A percentile compares a stretch with the other conserved stretches of the same genome.
These are phyloP conservation scores for Akanthomyces muscarius DNA, from an alignment of 2,329 filamentous ascomycete genomes.

Conservation along the genomic window DNA sequence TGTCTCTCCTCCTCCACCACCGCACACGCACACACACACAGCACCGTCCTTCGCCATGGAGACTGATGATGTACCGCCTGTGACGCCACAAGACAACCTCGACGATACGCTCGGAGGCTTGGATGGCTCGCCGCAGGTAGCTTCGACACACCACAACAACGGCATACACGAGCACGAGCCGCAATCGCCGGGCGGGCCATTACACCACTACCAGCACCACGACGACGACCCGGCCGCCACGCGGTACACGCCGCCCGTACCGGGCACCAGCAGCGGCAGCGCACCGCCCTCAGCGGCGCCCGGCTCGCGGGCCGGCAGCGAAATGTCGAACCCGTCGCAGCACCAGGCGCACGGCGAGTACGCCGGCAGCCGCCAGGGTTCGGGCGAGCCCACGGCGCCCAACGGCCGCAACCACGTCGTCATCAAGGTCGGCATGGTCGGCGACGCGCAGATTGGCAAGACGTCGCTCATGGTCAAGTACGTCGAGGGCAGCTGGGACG, in stretches of 20 bases:
- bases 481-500: constrained; percentile 98
- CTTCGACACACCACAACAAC: constrained; percentile 26
- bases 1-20: not conserved
- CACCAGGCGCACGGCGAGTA: constrained; percentile 43
- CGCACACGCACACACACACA: not conserved
- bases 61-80: constrained; percentile 14
- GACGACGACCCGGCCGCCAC: constrained; percentile 42
- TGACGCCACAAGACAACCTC: constrained; percentile 33
- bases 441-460: constrained; percentile 98
- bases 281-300: constrained; percentile 22
- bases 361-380: constrained; percentile 32
- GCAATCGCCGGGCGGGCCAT: constrained; percentile 43
- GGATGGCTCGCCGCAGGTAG: constrained; percentile 44
- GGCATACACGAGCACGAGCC: constrained; percentile 42
- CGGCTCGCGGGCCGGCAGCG: constrained; percentile 52
- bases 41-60: constrained; percentile 18
- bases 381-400: constrained; percentile 27
- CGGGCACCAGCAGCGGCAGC: constrained; percentile 1
- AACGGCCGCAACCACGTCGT: constrained; percentile 72
- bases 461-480: constrained; percentile 99
- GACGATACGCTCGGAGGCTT: constrained; percentile 50
- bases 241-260: constrained; percentile 39
- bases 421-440: constrained; percentile 99
- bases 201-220: constrained; percentile 39
- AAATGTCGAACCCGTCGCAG: constrained; percentile 42